Base-by-base conservation (phyloP, 2,329 filamentous ascomycete genomes). In the Colletotrichum sublineola region DNA sequence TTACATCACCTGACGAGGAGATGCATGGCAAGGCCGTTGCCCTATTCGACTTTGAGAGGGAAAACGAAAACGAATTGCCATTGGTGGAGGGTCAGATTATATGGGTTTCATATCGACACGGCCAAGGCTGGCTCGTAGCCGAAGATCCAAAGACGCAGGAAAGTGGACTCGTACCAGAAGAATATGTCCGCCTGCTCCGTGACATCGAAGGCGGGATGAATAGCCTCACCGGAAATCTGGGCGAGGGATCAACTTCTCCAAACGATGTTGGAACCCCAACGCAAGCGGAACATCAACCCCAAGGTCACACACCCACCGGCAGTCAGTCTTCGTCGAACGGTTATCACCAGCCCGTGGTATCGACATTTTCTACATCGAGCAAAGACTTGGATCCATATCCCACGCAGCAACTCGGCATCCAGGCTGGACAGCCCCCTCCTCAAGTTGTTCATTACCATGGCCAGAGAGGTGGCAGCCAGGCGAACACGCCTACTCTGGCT, bases 11-110 rank as follows among this genome's bases (percentile, higher is more conserved):
- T 6, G 96, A 98, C 80, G 96, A 98, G 83, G 95, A 98, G 81
- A 98, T 98, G 90, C 95, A 98, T 79, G 96, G 96, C 61, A 97
- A 97, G 80, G 95, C 95, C 14, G 94, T 99, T 38, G 96, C 96
- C 8, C 86, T 99, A 31, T 99, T 97, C 80, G 95, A 98, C 80
- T 99, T 99, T 82, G 92, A 92, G 77, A 90, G 95, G 42, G 96
- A 98, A 82, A 98, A 98, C 80, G 95, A 98, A 80, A 99, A 98
- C 79, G 96, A 99, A 82, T 85, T 99, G 69, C 94, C 95, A 5
- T 85, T 99, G 58, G 91, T 94, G 0, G 96, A 99, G 82, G 96
- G 96, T 7, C 96, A 99, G 79, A 94, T 98, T 69, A 97, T 99
- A 68, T 93, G 96, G 86, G 95, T 99, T 33, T 97, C 94, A 20